Percentiles rank a stretch among this genome's conserved stretches.
Conservation (phyloP, 2,329 filamentous ascomycete species). For the Pochonia chlamydosporia region DNA sequence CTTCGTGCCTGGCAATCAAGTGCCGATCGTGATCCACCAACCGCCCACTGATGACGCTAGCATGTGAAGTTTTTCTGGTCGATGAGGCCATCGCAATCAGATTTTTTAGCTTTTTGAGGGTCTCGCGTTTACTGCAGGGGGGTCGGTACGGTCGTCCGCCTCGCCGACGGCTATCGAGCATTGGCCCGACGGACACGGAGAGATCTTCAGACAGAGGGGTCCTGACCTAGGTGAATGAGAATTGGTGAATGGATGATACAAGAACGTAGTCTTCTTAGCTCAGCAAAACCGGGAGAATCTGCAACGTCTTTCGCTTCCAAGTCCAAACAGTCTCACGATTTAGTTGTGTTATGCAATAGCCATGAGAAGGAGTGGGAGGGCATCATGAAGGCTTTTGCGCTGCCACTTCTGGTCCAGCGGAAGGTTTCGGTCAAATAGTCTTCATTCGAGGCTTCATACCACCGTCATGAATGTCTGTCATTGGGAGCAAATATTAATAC, state of each 20-base stretch:
- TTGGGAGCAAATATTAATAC: slow-evolving; percentile 10
- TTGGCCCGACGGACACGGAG: too few relatives aligned
- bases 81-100: too few relatives aligned
- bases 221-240: too few relatives aligned
- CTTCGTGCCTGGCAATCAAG: background rate
- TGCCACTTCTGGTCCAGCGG: background rate
- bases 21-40: background rate
- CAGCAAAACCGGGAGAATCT: background rate
- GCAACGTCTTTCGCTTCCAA: background rate
- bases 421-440: slow-evolving; percentile 3
- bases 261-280: slow-evolving; percentile 1
- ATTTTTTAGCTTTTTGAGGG: too few relatives aligned
- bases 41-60: background rate
- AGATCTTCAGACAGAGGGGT: too few relatives aligned
- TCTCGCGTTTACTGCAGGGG: too few relatives aligned
- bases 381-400: background rate
- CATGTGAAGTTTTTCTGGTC: too few relatives aligned
- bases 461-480: slow-evolving; percentile 3
- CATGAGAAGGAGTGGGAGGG: slow-evolving; percentile 1
- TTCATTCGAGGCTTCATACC: slow-evolving; percentile 9
- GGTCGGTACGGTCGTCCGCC: too few relatives aligned
- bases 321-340: slow-evolving; percentile 1
- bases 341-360: slow-evolving; percentile 4
- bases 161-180: too few relatives aligned
- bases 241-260: slow-evolving; percentile 1